phyloP scores from a whole-genome alignment of 257 asterid genomes.

The Capsicum baccatum region DNA sequence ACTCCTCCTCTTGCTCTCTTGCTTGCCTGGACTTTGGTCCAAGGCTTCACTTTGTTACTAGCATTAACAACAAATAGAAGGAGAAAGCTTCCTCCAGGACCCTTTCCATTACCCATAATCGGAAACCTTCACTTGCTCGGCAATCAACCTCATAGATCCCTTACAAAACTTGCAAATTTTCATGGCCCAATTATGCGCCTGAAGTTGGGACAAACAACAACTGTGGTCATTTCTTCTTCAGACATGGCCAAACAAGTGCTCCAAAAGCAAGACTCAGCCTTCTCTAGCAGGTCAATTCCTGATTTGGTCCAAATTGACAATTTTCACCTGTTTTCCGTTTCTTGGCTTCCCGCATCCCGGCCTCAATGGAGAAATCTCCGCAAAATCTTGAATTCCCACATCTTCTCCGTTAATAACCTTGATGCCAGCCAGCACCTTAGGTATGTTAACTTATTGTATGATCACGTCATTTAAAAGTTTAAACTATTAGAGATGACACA shows the following conservation, averaged over 20 bases:
- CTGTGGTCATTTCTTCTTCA: slow-evolving; percentile 67
- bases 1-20: slow-evolving; percentile 48
- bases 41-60: background rate
- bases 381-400: slow-evolving; percentile 61
- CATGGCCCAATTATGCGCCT: slow-evolving; percentile 77
- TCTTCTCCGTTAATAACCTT: slow-evolving; percentile 66
- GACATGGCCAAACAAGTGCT: slow-evolving; percentile 65
- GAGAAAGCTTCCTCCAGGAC: slow-evolving; percentile 40
- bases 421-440: slow-evolving; percentile 68
- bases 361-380: slow-evolving; percentile 72
- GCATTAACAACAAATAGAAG: background rate
- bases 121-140: slow-evolving; percentile 78
- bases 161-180: slow-evolving; percentile 55
- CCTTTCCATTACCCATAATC: slow-evolving; percentile 70
- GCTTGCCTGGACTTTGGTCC: slow-evolving; percentile 39
- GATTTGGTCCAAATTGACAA: slow-evolving; percentile 61
- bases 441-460: background rate
- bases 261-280: slow-evolving; percentile 70
- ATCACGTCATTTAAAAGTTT: background rate
- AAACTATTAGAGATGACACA: background rate
- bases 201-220: slow-evolving; percentile 57
- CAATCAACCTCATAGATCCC: slow-evolving; percentile 68
- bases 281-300: slow-evolving; percentile 61
- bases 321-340: slow-evolving; percentile 61
- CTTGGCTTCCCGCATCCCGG: slow-evolving; percentile 66